These are phyloP conservation scores for Gymnopus androsaceus DNA, from an alignment of 1,284 basidiomycete species.

Conservation along the genomic window DNA sequence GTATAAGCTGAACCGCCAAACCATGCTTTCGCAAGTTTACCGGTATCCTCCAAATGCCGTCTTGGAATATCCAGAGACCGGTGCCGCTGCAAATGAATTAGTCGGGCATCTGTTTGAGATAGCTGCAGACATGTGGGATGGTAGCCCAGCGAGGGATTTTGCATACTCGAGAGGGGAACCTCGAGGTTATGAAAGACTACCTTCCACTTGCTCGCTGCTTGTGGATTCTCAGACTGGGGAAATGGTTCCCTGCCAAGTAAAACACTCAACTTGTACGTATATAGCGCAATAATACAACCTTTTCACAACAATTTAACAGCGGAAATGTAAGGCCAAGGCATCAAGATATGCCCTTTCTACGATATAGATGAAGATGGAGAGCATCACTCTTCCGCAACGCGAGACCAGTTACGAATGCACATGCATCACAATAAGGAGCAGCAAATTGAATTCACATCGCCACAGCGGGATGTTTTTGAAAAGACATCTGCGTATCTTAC, in stretches of 20 bases:
- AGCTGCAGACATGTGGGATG: too few species aligned
- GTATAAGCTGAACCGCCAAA: too few species aligned
- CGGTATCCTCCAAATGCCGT: too few species aligned
- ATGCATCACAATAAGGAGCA: conserved; percentile 2
- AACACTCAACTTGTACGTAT: conserved; percentile 16
- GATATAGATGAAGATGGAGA: background rate
- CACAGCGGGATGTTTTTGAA: conserved; percentile 5
- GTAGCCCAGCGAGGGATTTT: too few species aligned
- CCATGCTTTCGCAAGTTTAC: too few species aligned
- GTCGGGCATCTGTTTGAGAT: too few species aligned
- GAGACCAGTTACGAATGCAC: conserved; percentile 9
- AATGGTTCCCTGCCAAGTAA: conserved; percentile 5
- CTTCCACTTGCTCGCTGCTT: background rate
- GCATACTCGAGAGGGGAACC: conserved; percentile 13
- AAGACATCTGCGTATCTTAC: conserved; percentile 6
- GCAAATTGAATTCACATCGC: background rate
- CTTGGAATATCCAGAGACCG: too few species aligned
- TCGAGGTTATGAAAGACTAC: background rate
- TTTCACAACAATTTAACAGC: background rate
- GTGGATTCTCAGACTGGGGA: background rate
- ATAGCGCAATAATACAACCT: background rate
- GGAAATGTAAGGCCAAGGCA: conserved; percentile 22
- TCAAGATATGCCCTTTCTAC: conserved; percentile 20
- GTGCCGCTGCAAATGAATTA: too few species aligned
- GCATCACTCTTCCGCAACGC: conserved; percentile 16